Percentiles rank a stretch among this genome's conserved stretches.
Evolutionary conservation across 148 eudicot genomes (phyloP).

Genomic region (Fagopyrum esculentum): DNA sequence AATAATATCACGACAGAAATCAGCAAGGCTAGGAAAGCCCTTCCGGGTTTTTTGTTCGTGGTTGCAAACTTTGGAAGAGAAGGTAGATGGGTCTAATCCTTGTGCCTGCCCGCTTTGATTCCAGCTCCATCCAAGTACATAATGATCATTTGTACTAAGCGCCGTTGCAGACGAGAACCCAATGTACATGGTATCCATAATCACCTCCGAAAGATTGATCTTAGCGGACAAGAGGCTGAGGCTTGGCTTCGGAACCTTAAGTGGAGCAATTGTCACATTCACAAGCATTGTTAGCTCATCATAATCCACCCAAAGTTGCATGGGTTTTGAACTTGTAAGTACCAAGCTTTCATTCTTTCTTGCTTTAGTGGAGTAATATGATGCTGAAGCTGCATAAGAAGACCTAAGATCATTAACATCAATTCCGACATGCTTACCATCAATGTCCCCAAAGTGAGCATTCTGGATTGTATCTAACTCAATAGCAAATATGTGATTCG

Average conservation of each 20-base stretch:
- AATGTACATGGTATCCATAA: constrained; percentile 27
- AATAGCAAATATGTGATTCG: constrained; percentile 19
- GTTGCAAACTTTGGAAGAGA: constrained; percentile 18
- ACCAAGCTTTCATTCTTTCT: background rate
- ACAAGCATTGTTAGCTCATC: constrained; percentile 13
- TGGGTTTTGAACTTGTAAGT: constrained; percentile 29
- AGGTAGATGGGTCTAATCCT: constrained; percentile 29
- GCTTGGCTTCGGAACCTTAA: constrained; percentile 25
- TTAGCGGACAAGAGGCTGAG: constrained; percentile 19
- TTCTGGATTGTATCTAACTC: constrained; percentile 17
- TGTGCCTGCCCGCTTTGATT: constrained; percentile 20
- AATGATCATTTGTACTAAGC: constrained; percentile 24
- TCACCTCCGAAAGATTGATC: constrained; percentile 25
- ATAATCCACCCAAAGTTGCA: constrained; percentile 48
- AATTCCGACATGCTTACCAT: constrained; percentile 24
- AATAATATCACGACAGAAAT: background rate
- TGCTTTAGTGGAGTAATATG: constrained; percentile 1
- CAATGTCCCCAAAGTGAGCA: constrained; percentile 7
- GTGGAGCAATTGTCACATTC: constrained; percentile 33
- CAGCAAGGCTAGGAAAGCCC: background rate
- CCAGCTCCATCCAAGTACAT: constrained; percentile 39
- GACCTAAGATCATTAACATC: constrained; percentile 18
- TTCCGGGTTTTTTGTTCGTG: background rate
- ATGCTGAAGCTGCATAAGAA: background rate
- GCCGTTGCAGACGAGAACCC: constrained; percentile 35